These are phyloP conservation scores for Paracoccidioides brasiliensis DNA, from an alignment of 2,329 filamentous ascomycete genomes.

Conservation along the genomic window DNA sequence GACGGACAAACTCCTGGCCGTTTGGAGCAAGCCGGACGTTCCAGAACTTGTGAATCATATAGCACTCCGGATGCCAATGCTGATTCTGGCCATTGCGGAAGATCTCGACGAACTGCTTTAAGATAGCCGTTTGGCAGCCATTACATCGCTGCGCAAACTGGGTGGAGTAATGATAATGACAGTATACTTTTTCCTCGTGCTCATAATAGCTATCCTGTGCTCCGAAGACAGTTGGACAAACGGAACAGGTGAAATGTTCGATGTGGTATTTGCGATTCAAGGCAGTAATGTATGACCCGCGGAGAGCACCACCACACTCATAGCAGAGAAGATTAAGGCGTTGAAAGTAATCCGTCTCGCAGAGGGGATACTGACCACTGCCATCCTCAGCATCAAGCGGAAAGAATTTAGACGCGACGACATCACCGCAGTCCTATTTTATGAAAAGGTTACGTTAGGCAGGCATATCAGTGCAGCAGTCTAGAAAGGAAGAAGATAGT, in stretches of 20 bases:
- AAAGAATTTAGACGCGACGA: constrained; percentile 98
- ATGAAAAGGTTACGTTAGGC: constrained; percentile 5
- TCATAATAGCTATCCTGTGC: constrained; percentile 98
- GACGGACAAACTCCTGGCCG: constrained; percentile 37
- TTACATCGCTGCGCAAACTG: constrained; percentile 93
- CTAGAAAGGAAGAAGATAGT: constrained; percentile 24
- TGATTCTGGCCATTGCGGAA: constrained; percentile 96
- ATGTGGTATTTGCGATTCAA: constrained; percentile 98
- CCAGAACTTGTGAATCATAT: constrained; percentile 99
- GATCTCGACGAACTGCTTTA: constrained; percentile 98
- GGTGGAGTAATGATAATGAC: constrained; percentile 97
- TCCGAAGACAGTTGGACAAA: constrained; percentile 94
- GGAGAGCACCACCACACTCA: constrained; percentile 80
- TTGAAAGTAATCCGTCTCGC: constrained; percentile 95
- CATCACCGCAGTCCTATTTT: constrained; percentile 79
- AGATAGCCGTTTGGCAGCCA: constrained; percentile 88
- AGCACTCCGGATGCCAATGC: constrained; percentile 98
- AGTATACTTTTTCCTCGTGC: constrained; percentile 91
- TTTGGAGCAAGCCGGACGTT: constrained; percentile 72
- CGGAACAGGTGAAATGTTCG: constrained; percentile 95
- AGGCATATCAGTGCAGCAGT: constrained; percentile 8
- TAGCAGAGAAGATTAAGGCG: constrained; percentile 82
- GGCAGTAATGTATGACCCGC: constrained; percentile 95
- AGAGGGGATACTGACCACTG: constrained; percentile 74
- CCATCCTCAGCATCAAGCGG: constrained; percentile 85